Conservation (phyloP, 805 yeast genomes). For the Nakazawaea populi region DNA sequence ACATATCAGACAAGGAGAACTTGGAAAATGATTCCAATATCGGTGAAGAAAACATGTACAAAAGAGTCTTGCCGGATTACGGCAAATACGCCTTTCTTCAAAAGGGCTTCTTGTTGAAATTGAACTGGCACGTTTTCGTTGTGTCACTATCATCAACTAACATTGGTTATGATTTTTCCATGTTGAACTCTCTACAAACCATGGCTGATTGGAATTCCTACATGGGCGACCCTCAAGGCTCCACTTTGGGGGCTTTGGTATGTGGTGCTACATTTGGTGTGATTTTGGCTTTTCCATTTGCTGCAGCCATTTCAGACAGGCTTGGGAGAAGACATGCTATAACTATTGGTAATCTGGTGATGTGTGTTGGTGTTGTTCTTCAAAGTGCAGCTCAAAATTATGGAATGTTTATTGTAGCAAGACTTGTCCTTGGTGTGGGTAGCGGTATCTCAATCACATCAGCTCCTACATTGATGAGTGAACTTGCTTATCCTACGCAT, state of each 20-base stretch:
- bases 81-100: constrained; percentile 3
- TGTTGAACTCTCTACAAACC: constrained; percentile 46
- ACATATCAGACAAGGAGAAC: no score
- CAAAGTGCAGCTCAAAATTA: constrained; percentile 37
- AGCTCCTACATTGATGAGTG: constrained; percentile 45
- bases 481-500: constrained; percentile 42
- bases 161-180: constrained; percentile 36
- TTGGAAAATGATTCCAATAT: no score
- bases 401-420: constrained; percentile 32
- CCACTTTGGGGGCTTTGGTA: constrained; percentile 32
- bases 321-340: constrained; percentile 59
- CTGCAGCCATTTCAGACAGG: constrained; percentile 24
- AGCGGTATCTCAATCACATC: constrained; percentile 33
- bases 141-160: constrained; percentile 39
- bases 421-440: constrained; percentile 47
- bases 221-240: constrained; percentile 34
- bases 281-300: neutral
- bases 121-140: constrained; percentile 32
- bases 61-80: constrained; percentile 6
- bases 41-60: constrained; percentile 13
- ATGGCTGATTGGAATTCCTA: constrained; percentile 33
- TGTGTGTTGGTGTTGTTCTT: constrained; percentile 49
- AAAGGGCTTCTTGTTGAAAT: constrained; percentile 19
- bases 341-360: constrained; percentile 42
- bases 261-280: constrained; percentile 38